phyloP scores from a whole-genome alignment of 805 yeast genomes.

The Sugiyamaella lignohabitans region DNA sequence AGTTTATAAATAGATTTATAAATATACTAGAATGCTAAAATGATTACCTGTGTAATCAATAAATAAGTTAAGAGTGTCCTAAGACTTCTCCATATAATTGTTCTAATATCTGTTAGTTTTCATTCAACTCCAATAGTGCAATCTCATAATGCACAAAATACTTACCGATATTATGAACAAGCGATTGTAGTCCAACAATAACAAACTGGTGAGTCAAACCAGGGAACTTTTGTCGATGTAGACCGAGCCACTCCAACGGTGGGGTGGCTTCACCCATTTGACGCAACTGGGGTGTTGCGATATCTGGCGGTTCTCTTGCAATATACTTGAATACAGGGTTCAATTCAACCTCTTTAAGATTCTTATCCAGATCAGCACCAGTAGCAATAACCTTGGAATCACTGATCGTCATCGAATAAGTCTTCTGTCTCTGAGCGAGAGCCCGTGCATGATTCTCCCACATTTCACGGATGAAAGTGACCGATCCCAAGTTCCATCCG shows the following conservation, averaged over 20 bases:
- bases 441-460: slow-evolving; percentile 80
- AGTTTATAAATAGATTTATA: too few species aligned
- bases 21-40: too few species aligned
- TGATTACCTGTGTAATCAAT: too few species aligned
- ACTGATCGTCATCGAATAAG: slow-evolving; percentile 7
- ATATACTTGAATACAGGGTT: slow-evolving; percentile 42
- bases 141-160: background rate
- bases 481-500: slow-evolving; percentile 89
- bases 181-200: slow-evolving; percentile 63
- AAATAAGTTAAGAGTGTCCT: slow-evolving; percentile 12
- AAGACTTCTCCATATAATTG: slow-evolving; percentile 15
- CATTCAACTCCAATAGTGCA: background rate
- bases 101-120: slow-evolving; percentile 9
- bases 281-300: slow-evolving; percentile 81
- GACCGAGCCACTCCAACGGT: slow-evolving; percentile 96
- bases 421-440: slow-evolving; percentile 46
- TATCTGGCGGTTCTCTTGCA: slow-evolving; percentile 68
- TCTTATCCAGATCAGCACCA: slow-evolving; percentile 30
- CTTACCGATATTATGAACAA: slow-evolving; percentile 59
- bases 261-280: slow-evolving; percentile 97
- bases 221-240: slow-evolving; percentile 82
- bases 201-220: slow-evolving; percentile 76
- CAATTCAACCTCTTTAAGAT: slow-evolving; percentile 43
- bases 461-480: slow-evolving; percentile 87
- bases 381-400: slow-evolving; percentile 13